Evolutionary conservation across 176 grass and related monocot species (phyloP).

Genomic region (Thinopyrum elongatum): DNA sequence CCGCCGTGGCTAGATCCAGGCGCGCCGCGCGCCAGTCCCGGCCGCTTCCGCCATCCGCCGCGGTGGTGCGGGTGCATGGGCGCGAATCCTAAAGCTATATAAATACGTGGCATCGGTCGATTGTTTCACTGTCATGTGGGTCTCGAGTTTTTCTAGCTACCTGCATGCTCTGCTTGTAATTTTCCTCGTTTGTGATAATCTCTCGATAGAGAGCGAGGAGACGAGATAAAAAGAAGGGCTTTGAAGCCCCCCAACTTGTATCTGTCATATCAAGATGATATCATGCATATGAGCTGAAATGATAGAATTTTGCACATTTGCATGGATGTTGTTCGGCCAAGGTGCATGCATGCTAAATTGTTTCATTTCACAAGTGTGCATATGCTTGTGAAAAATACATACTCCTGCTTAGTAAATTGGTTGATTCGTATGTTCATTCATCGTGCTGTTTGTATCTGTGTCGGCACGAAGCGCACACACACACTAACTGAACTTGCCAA

Average conservation of each 20-base stretch:
- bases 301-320: slow-evolving; percentile 23
- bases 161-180: slow-evolving; percentile 25
- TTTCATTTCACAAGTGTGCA: background rate
- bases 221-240: slow-evolving; percentile 31
- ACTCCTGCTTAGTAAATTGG: background rate
- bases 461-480: background rate
- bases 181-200: slow-evolving; percentile 35
- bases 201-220: slow-evolving; percentile 17
- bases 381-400: background rate
- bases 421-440: background rate
- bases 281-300: slow-evolving; percentile 37
- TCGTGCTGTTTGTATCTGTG: background rate
- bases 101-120: slow-evolving; percentile 5
- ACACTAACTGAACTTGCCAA: background rate
- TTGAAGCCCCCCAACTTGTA: slow-evolving; percentile 14
- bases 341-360: background rate
- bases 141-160: slow-evolving; percentile 43
- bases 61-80: background rate
- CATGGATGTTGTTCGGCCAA: background rate
- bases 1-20: slow-evolving; percentile 18
- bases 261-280: slow-evolving; percentile 15
- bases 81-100: background rate
- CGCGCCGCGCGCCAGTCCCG: background rate
- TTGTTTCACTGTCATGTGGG: slow-evolving; percentile 29
- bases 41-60: background rate